Conservation (phyloP, 371 early-diverging fungal species). For the Haplosporangium sp. region DNA sequence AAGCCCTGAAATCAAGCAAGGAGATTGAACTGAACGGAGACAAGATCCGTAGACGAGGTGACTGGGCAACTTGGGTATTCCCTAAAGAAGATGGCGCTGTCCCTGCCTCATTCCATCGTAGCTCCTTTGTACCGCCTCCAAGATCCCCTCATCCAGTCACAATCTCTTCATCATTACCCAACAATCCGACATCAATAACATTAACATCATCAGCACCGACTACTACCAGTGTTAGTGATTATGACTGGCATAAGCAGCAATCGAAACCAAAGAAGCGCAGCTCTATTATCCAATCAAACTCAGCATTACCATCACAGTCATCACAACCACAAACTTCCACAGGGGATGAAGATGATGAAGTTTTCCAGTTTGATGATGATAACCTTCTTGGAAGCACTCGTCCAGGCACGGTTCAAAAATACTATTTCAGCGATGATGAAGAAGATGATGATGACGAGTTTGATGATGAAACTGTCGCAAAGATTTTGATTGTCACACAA, state of each 20-base stretch:
- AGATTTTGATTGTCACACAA: conserved; percentile 93
- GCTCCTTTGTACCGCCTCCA: conserved; percentile 30
- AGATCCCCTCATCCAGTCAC: conserved; percentile 30
- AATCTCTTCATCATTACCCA: background rate
- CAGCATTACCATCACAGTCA: conserved; percentile 15
- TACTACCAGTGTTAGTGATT: conserved; percentile 34
- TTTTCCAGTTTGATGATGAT: conserved; percentile 86
- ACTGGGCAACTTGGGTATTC: conserved; percentile 86
- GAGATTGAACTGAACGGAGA: conserved; percentile 70
- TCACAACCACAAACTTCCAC: conserved; percentile 10
- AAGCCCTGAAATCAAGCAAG: conserved; percentile 68
- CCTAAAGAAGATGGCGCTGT: conserved; percentile 61
- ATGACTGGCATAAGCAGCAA: conserved; percentile 51
- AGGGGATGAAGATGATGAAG: conserved; percentile 71
- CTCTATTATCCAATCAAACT: conserved; percentile 33
- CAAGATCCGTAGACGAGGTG: conserved; percentile 75
- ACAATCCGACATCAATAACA: no score
- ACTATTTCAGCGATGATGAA: conserved; percentile 72
- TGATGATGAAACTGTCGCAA: conserved; percentile 90
- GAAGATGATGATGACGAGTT: conserved; percentile 81
- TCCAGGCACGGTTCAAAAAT: conserved; percentile 70
- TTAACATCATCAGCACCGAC: conserved; percentile 5
- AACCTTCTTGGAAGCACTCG: conserved; percentile 66
- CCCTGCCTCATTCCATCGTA: conserved; percentile 23
- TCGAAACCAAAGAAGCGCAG: conserved; percentile 44